These are phyloP conservation scores for Nitzschia sp. DNA, from an alignment of 108 stramenopile species.

Conservation along the genomic window DNA sequence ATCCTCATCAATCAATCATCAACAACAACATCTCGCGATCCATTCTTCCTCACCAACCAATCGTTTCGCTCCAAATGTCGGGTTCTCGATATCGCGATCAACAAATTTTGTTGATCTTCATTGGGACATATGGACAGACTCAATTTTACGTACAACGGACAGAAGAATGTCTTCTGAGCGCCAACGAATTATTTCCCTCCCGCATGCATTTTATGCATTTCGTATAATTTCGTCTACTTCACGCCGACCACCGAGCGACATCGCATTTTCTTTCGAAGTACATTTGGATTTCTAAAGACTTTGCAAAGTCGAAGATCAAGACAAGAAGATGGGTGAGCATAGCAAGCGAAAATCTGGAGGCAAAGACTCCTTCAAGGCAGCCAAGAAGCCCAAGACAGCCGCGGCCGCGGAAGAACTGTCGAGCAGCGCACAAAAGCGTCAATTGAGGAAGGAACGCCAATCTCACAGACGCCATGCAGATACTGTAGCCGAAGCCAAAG, in stretches of 20 bases:
- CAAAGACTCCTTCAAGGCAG: conserved; percentile 10
- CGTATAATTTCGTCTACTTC: too few relatives aligned
- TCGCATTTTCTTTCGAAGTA: too few relatives aligned
- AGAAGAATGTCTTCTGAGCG: too few relatives aligned
- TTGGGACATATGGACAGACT: too few relatives aligned
- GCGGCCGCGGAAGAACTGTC: conserved; percentile 8
- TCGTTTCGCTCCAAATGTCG: background rate
- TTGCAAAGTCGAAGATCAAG: background rate
- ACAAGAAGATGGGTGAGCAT: conserved; percentile 5
- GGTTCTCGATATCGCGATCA: too few relatives aligned
- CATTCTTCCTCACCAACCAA: background rate
- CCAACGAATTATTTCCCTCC: too few relatives aligned
- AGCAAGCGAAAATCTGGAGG: conserved; percentile 4
- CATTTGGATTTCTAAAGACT: background rate
- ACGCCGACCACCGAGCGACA: too few relatives aligned
- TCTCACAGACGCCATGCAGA: conserved; percentile 81
- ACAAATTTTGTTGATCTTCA: too few relatives aligned
- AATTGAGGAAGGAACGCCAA: conserved; percentile 82
- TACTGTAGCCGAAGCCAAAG: conserved; percentile 71
- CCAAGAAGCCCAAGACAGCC: background rate
- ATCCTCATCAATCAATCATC: too few relatives aligned
- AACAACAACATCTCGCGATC: too few relatives aligned
- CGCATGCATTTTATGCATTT: too few relatives aligned
- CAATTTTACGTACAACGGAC: too few relatives aligned
- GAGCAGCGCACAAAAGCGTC: conserved; percentile 57